Conservation (phyloP, 2,329 filamentous ascomycete species). For the Elsinoe batatas region DNA sequence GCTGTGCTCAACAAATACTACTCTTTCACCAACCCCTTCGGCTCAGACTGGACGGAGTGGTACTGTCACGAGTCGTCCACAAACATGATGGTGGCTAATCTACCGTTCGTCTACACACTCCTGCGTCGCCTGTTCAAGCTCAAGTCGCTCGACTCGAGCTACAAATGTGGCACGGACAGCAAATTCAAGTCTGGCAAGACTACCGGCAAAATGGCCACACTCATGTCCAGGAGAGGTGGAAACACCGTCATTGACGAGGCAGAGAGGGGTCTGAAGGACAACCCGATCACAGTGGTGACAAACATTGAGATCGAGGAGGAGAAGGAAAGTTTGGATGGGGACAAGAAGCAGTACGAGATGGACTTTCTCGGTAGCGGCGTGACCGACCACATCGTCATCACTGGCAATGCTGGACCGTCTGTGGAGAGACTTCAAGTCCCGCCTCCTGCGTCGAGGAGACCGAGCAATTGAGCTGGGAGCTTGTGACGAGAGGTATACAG, state of each 20-base stretch:
- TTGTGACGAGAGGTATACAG: neutral
- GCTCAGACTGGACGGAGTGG: constrained; percentile 49
- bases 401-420: neutral
- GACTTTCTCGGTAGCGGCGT: neutral
- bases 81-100: constrained; percentile 50
- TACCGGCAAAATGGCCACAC: neutral
- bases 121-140: constrained; percentile 15
- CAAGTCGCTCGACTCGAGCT: constrained; percentile 12
- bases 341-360: constrained; percentile 12
- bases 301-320: constrained; percentile 11
- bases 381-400: constrained; percentile 5
- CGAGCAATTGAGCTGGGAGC: neutral
- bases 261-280: constrained; percentile 7
- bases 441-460: neutral
- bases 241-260: constrained; percentile 11
- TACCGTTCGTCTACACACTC: constrained; percentile 48
- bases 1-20: constrained; percentile 55
- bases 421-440: neutral
- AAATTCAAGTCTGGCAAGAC: constrained; percentile 4
- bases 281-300: constrained; percentile 7
- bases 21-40: constrained; percentile 49
- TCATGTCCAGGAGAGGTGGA: constrained; percentile 6
- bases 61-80: constrained; percentile 51
- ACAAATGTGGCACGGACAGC: constrained; percentile 3
- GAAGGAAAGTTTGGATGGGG: constrained; percentile 9